Base-by-base conservation (phyloP, 768 basidiomycete species). In the Suillus bovinus region DNA sequence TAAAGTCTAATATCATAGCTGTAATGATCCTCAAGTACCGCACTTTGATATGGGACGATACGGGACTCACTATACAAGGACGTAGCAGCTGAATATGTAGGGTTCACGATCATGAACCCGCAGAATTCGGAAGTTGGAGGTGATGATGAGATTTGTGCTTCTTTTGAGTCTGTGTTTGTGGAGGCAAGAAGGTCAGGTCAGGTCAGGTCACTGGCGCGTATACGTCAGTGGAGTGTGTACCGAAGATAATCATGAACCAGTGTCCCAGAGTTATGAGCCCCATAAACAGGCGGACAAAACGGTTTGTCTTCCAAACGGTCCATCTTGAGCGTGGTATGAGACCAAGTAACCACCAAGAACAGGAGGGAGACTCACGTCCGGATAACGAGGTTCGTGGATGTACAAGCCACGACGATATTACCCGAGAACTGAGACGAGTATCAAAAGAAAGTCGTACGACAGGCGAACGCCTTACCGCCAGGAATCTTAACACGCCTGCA, bases 341-440 rank as follows among this genome's bases (percentile, higher is more conserved):
- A 24, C 0, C 9, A 3, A 38, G 3, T 20, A 5, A 20, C 4
- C 44, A n/a, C 9, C 10, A 39, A 55, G 24, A 60, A 34, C 24
- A 50, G 10, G 9, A 24, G 36, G 59, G 10, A 41, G 41, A n/a
- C 72, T 60, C 59, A 74, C 74, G 69, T 67, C 58, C 74, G 70
- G 58, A 75, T 63, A 66, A 75, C 67, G 50, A 73, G 22, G 54
- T 75, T 75, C 22, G 57, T 61, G 0, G 74, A 74, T 49, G 56
- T 14, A 31, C 59, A 68, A 27, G 61, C 70, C 1, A 73, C 29
- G 27, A 38, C 60, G 27, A 72, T 61, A 27, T 65, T 50, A 22
- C 46, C 67, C 4, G 58, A 3, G 9, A 67, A 4, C 72, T 75
- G 5, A 27, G 36, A 38, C 22, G n/a, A 22, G 11, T 3, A 17